These are phyloP conservation scores for Myotisia sp. DNA, from an alignment of 2,329 filamentous ascomycete genomes.

Conservation along the genomic window DNA sequence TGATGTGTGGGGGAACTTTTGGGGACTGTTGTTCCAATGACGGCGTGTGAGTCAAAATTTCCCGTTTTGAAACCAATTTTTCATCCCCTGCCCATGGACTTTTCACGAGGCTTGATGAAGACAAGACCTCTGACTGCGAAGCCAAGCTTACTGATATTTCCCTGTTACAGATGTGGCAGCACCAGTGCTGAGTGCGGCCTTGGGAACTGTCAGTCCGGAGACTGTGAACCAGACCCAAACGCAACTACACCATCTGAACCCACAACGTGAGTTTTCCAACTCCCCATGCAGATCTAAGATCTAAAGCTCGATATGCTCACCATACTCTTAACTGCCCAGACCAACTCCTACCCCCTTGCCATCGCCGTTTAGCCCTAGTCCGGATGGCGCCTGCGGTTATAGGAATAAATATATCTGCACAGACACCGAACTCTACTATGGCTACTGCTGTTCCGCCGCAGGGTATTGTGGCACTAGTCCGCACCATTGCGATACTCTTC, in stretches of 20 bases:
- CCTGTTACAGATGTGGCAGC: neutral
- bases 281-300: no score
- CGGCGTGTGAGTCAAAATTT: conserved; percentile 3
- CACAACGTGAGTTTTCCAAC: conserved; percentile 2
- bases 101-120: no score
- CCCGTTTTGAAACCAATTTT: no score
- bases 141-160: neutral
- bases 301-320: no score
- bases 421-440: conserved; percentile 2
- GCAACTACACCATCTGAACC: conserved; percentile 1
- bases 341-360: conserved; percentile 1
- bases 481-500: conserved; percentile 3
- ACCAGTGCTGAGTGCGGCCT: conserved; percentile 2
- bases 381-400: conserved; percentile 5
- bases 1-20: conserved; percentile 3
- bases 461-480: conserved; percentile 4
- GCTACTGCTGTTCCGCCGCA: conserved; percentile 6
- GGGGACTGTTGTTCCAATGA: conserved; percentile 5
- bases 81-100: no score
- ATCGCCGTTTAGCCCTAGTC: conserved; percentile 1
- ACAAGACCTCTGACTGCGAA: no score
- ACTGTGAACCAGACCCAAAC: neutral
- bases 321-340: no score
- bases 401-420: conserved; percentile 5
- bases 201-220: conserved; percentile 2